phyloP scores from a whole-genome alignment of 345 rosid genomes.

The Mangifera indica region DNA sequence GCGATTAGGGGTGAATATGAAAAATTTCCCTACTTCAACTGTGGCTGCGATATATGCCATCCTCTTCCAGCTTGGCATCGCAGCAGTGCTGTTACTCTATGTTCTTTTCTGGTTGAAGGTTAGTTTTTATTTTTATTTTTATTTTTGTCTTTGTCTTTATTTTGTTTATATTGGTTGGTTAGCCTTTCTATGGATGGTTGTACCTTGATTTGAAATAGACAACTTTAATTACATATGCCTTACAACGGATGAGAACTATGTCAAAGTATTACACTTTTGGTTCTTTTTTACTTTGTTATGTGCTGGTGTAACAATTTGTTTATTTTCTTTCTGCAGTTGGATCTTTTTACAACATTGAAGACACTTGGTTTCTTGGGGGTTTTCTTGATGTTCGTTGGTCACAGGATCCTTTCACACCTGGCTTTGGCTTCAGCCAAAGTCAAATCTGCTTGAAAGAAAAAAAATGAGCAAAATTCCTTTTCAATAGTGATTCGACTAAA shows the following conservation, averaged over 20 bases:
- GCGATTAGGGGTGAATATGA: conserved; percentile 73
- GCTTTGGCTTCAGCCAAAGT: conserved; percentile 78
- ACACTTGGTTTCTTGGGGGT: conserved; percentile 72
- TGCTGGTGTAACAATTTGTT: background rate
- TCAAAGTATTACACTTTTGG: background rate
- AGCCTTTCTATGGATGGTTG: background rate
- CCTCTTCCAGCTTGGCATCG: conserved; percentile 88
- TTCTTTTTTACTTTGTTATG: background rate
- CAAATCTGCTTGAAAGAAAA: conserved; percentile 54
- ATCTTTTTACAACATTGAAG: conserved; percentile 88
- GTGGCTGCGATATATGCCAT: conserved; percentile 60
- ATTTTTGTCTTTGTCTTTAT: background rate
- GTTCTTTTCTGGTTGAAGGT: conserved; percentile 97
- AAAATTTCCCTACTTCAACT: conserved; percentile 76
- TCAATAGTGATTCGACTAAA: background rate
- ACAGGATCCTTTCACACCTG: conserved; percentile 74
- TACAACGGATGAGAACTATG: background rate
- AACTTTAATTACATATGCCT: background rate
- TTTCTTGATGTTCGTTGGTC: conserved; percentile 82
- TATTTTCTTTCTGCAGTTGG: conserved; percentile 51
- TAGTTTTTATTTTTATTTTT: conserved; percentile 11
- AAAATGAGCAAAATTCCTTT: background rate
- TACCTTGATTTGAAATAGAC: background rate
- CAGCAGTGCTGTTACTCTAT: conserved; percentile 78
- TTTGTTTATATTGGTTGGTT: background rate